These are phyloP conservation scores for Zopfia rhizophila DNA, from an alignment of 2,329 filamentous ascomycete genomes.

Conservation along the genomic window DNA sequence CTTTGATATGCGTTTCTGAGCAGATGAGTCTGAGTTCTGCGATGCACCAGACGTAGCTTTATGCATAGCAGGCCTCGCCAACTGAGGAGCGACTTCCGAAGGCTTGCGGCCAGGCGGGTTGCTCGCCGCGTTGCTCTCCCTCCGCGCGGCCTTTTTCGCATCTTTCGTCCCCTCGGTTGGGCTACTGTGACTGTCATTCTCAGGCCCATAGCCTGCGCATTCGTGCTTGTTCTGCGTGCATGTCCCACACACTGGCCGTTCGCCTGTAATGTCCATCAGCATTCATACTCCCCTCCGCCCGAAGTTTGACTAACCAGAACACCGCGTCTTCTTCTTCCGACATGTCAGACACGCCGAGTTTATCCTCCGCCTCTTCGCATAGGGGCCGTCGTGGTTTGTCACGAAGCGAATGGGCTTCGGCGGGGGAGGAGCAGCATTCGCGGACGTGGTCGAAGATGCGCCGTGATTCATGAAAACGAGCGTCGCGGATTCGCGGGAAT, in stretches of 20 bases:
- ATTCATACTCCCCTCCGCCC: conserved; percentile 40
- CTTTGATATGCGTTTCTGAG: conserved; percentile 28
- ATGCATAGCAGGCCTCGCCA: conserved; percentile 35
- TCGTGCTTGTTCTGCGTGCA: conserved; percentile 60
- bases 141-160: conserved; percentile 28
- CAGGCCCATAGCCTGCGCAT: conserved; percentile 59
- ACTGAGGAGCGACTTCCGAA: conserved; percentile 35
- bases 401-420: conserved; percentile 55
- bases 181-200: conserved; percentile 32
- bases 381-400: conserved; percentile 54
- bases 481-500: conserved; percentile 7
- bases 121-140: conserved; percentile 25
- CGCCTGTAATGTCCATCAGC: conserved; percentile 31
- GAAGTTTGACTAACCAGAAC: conserved; percentile 54
- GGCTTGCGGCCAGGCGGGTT: conserved; percentile 21
- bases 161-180: conserved; percentile 28
- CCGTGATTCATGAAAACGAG: conserved; percentile 47
- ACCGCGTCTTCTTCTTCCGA: conserved; percentile 61
- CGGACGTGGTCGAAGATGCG: conserved; percentile 37
- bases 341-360: conserved; percentile 59
- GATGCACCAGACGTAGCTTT: conserved; percentile 33
- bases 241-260: conserved; percentile 57
- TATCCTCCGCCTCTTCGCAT: conserved; percentile 54
- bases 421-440: conserved; percentile 40
- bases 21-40: conserved; percentile 34